phyloP scores from a whole-genome alignment of 2,329 filamentous ascomycete genomes.

The Trichophyton simii region DNA sequence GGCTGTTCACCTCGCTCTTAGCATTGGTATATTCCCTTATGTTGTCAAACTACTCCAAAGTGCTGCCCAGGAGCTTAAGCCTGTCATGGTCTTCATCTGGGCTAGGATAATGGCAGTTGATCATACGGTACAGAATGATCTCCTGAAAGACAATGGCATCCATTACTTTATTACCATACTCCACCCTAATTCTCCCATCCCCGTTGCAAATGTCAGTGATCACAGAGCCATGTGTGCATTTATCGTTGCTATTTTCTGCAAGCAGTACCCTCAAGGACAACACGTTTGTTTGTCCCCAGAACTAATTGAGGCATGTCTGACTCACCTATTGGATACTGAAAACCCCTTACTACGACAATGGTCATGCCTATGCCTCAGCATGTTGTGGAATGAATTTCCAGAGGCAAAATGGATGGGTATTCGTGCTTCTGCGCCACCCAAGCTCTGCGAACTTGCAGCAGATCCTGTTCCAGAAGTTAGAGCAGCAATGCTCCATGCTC shows the following conservation, averaged over 20 bases:
- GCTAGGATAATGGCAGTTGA: constrained; percentile 90
- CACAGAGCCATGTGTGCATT: constrained; percentile 99
- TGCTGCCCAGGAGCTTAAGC: constrained; percentile 84
- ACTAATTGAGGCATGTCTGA: constrained; percentile 76
- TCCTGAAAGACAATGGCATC: constrained; percentile 94
- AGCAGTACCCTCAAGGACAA: constrained; percentile 82
- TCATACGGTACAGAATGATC: constrained; percentile 79
- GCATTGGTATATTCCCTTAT: constrained; percentile 97
- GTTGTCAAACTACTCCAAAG: constrained; percentile 95
- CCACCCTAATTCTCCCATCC: constrained; percentile 69
- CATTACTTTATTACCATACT: constrained; percentile 92
- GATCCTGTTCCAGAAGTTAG: constrained; percentile 87
- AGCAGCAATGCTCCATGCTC: constrained; percentile 81
- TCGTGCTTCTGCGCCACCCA: constrained; percentile 67
- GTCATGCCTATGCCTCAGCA: constrained; percentile 89
- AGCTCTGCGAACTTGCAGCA: constrained; percentile 65
- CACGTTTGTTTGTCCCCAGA: constrained; percentile 82
- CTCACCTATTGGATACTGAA: constrained; percentile 70
- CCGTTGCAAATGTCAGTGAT: constrained; percentile 77
- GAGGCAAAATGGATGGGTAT: constrained; percentile 97
- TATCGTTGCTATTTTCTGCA: constrained; percentile 93
- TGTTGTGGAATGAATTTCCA: constrained; percentile 80
- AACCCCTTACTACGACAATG: constrained; percentile 86
- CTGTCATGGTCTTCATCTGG: constrained; percentile 99
- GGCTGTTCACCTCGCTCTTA: constrained; percentile 95